phyloP scores from a whole-genome alignment of 345 rosid genomes.

The Melaleuca alternifolia region DNA sequence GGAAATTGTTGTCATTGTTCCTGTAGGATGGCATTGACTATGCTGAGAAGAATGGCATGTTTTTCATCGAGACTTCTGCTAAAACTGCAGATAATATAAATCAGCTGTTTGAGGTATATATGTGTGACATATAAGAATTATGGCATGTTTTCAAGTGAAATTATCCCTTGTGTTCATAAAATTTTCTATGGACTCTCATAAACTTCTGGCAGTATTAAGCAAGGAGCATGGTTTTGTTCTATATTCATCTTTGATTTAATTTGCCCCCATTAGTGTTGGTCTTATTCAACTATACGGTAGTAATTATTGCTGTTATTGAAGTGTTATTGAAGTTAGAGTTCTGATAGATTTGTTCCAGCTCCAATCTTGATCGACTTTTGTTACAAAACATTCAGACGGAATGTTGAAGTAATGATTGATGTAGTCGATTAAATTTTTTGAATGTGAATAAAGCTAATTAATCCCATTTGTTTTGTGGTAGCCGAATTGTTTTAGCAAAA shows the following conservation, averaged over 20 bases:
- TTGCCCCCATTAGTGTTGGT: not conserved
- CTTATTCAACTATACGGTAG: not conserved
- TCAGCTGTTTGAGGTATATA: constrained; percentile 70
- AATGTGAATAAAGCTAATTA: not conserved
- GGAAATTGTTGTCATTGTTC: not conserved
- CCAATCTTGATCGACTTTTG: not conserved
- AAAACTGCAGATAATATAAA: constrained; percentile 95
- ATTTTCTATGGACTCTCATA: not conserved
- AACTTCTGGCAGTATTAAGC: not conserved
- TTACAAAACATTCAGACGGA: not conserved
- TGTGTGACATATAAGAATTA: not conserved
- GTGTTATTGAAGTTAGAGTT: not conserved
- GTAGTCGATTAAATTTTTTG: not conserved
- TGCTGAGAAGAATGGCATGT: constrained; percentile 97
- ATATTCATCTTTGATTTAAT: not conserved
- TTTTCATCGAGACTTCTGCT: constrained; percentile 95
- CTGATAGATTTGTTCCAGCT: not conserved
- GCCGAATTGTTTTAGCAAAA: not conserved
- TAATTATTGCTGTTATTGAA: not conserved
- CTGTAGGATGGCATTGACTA: constrained; percentile 79
- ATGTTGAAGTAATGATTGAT: not conserved
- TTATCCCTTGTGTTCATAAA: not conserved
- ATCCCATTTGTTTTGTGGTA: not conserved
- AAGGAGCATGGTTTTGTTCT: not conserved
- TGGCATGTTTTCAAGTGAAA: not conserved